Evolutionary conservation across 2,329 filamentous ascomycete genomes (phyloP).

Genomic region (Cladosporium colombiae): DNA sequence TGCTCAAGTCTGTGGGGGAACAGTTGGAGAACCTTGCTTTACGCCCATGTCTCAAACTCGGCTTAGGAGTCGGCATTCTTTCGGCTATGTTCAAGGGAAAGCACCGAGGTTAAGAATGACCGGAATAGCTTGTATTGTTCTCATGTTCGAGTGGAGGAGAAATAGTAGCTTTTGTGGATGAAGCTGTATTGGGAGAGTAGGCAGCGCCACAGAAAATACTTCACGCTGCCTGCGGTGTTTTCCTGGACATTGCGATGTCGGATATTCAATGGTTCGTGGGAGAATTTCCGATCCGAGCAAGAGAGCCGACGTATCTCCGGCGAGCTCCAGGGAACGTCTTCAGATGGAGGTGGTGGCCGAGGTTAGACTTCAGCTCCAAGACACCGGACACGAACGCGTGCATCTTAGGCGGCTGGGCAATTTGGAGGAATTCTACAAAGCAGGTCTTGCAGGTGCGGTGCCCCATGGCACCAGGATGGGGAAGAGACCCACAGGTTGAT

Average conservation of each 20-base stretch:
- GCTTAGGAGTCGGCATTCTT: background rate
- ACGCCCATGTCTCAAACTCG: background rate
- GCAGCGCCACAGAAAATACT: background rate
- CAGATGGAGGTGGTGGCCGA: constrained; percentile 13
- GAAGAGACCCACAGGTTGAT: background rate
- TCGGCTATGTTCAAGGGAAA: background rate
- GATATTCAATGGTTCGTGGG: background rate
- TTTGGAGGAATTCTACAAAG: constrained; percentile 10
- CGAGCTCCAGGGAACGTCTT: background rate
- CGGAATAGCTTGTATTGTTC: background rate
- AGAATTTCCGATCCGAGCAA: background rate
- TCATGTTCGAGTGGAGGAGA: background rate
- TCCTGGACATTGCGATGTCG: background rate
- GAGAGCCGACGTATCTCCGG: background rate
- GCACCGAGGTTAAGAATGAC: background rate
- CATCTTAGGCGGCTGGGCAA: constrained; percentile 18
- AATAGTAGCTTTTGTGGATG: background rate
- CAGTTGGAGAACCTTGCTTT: background rate
- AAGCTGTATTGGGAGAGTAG: background rate
- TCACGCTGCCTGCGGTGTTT: background rate
- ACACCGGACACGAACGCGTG: constrained; percentile 3
- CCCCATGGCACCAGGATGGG: constrained; percentile 17
- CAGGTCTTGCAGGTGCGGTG: constrained; percentile 2
- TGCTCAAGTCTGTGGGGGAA: background rate
- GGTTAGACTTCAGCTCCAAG: background rate